phyloP scores from a whole-genome alignment of 768 basidiomycete species.

The Lanmaoa rubissima region DNA sequence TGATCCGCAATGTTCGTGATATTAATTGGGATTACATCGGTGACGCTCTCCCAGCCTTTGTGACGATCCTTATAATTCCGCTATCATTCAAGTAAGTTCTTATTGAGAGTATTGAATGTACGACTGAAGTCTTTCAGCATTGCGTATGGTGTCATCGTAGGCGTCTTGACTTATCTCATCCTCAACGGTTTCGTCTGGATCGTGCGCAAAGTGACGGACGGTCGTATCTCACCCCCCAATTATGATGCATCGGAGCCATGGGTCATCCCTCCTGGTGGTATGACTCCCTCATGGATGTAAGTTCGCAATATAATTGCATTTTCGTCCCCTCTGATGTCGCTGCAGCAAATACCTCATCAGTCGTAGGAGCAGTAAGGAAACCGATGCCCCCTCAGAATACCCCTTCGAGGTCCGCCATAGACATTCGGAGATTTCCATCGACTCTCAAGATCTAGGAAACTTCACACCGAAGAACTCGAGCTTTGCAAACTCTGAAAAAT shows the following conservation, averaged over 20 bases:
- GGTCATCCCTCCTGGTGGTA: constrained; percentile 68
- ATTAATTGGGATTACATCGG: constrained; percentile 91
- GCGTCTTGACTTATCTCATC: constrained; percentile 65
- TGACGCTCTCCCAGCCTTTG: constrained; percentile 83
- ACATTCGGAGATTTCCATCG: constrained; percentile 33
- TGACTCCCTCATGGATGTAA: constrained; percentile 69
- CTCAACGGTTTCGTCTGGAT: constrained; percentile 69
- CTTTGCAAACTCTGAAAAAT: constrained; percentile 31
- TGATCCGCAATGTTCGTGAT: constrained; percentile 83
- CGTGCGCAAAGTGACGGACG: constrained; percentile 53
- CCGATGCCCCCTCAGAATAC: constrained; percentile 24
- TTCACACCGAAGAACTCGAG: constrained; percentile 26
- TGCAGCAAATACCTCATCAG: constrained; percentile 28
- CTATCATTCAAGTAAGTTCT: constrained; percentile 67
- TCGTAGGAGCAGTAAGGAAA: not conserved
- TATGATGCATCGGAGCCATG: constrained; percentile 66
- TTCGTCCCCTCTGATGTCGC: not conserved
- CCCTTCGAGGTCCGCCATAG: constrained; percentile 32
- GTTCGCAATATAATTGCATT: constrained; percentile 19
- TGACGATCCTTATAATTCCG: constrained; percentile 78
- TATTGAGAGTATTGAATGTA: not conserved
- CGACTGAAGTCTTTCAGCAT: constrained; percentile 48
- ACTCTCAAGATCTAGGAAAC: constrained; percentile 28
- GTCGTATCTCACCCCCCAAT: constrained; percentile 61
- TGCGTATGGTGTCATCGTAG: constrained; percentile 86